phyloP scores from a whole-genome alignment of 2,329 filamentous ascomycete species.

The Biscogniauxia mediterranea region DNA sequence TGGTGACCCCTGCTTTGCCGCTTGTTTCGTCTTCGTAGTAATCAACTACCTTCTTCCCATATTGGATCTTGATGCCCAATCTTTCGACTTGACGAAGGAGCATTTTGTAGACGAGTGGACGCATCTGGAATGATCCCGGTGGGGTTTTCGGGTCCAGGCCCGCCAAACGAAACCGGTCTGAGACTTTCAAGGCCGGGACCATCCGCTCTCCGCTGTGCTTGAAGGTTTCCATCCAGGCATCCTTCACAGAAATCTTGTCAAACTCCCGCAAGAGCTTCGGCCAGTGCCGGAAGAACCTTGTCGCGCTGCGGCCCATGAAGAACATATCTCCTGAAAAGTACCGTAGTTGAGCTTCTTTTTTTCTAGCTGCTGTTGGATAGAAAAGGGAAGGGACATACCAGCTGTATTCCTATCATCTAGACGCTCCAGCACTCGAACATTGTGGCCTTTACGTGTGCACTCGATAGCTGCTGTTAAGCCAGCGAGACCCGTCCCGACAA shows the following conservation, averaged over 20 bases:
- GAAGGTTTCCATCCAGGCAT: slow-evolving; percentile 55
- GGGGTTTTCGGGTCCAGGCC: slow-evolving; percentile 43
- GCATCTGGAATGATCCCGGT: slow-evolving; percentile 55
- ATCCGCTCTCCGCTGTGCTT: slow-evolving; percentile 51
- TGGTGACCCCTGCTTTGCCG: slow-evolving; percentile 44
- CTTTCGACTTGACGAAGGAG: slow-evolving; percentile 48
- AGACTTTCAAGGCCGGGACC: slow-evolving; percentile 46
- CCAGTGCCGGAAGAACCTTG: slow-evolving; percentile 54
- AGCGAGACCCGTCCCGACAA: slow-evolving; percentile 57
- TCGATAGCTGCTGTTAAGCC: slow-evolving; percentile 61
- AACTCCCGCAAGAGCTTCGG: slow-evolving; percentile 51
- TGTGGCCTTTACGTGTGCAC: slow-evolving; percentile 58
- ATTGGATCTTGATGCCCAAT: slow-evolving; percentile 45
- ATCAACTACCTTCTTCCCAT: slow-evolving; percentile 46
- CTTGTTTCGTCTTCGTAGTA: slow-evolving; percentile 46
- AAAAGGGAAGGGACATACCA: slow-evolving; percentile 37
- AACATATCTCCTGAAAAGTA: slow-evolving; percentile 52
- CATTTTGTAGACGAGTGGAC: slow-evolving; percentile 55
- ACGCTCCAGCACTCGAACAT: slow-evolving; percentile 46
- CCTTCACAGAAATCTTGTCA: slow-evolving; percentile 49
- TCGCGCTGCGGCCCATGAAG: slow-evolving; percentile 57
- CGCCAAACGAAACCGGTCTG: slow-evolving; percentile 44
- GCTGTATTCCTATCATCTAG: slow-evolving; percentile 50
- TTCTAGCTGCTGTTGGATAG: not conserved
- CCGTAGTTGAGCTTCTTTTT: slow-evolving; percentile 4